Evolutionary conservation across 768 basidiomycete species (phyloP), one percentile per base, ranked within the genome.

Genomic region (Termitomyces eurrhizus): DNA sequence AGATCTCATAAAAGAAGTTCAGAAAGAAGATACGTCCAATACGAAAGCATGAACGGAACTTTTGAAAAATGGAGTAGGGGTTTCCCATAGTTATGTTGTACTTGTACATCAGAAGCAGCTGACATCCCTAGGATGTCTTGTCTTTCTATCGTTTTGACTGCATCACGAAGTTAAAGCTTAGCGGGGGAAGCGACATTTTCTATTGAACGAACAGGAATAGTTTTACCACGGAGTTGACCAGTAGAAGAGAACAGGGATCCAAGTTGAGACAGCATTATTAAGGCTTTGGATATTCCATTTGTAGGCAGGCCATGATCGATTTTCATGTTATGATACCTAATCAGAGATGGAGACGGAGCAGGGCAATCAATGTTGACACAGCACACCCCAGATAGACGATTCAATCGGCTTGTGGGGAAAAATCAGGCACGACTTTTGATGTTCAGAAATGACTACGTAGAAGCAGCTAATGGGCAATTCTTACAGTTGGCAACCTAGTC

Each of bases 1-100:
- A 32, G 54, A 65, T 56, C 21, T 21, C 14, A 49, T 45, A 29
- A 44, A 55, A 44, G 45, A 62, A 59, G 39, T 35, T 24, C n/a
- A 58, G 41, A 32, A 49, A 59, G 51, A 62, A 37, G 32, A 52
- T 13, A 13, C 6, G 41, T 55, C 42, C 3, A 18, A 33, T 18
- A 21, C 29, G 33, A 33, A 42, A 42, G 54, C 26, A 32, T 55
- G 12, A 44, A 18, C 35, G 24, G 24, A 37, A n/a, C 6, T 32
- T 18, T 7, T 12, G 36, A 29, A 32, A 32, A 55, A 21, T 7
- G 12, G 18, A 18, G 26, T 42, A 18, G 18, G 39, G 3, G 16
- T 39, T 54, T 42, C 39, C 11, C 33, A 32, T 42, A 54, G 36
- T 41, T 32, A 18, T 32, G 1, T 39, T 53, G 52, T 39, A 26